A percentile compares a stretch with the other conserved stretches of the same genome.
Conservation (phyloP, 2,329 filamentous ascomycete genomes). For the Ilyonectria destructans region DNA sequence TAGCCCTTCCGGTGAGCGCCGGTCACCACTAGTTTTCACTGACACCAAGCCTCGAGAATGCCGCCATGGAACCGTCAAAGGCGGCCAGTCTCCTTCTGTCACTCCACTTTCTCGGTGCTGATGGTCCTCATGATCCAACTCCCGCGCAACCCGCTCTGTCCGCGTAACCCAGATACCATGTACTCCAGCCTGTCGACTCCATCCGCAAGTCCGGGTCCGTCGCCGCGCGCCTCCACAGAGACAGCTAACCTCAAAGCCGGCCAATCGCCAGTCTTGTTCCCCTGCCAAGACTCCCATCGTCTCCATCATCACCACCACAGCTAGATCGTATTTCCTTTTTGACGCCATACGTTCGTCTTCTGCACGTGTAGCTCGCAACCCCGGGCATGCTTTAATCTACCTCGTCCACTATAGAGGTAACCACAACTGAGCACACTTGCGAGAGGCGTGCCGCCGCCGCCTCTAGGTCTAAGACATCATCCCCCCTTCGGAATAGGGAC, state of each 20-base stretch:
- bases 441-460: conserved; percentile 1
- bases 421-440: neutral
- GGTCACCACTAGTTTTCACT: neutral
- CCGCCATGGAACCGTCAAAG: neutral
- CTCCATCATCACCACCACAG: conserved; percentile 32
- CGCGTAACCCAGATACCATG: neutral
- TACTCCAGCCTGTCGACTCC: neutral
- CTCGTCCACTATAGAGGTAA: conserved; percentile 1
- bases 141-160: neutral
- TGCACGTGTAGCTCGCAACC: conserved; percentile 4
- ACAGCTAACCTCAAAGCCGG: conserved; percentile 23
- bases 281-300: conserved; percentile 44
- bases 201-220: neutral
- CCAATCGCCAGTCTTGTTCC: conserved; percentile 35
- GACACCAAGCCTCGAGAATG: neutral
- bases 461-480: neutral
- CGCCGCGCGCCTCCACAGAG: neutral
- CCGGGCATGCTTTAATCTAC: neutral
- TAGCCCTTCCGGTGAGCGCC: neutral
- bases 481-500: neutral
- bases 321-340: conserved; percentile 8
- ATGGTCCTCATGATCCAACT: neutral
- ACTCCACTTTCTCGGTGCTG: neutral
- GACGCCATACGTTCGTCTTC: neutral
- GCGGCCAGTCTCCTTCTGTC: neutral